Evolutionary conservation across 2,329 filamentous ascomycete genomes (phyloP).

Genomic region (Trichoderma citrinoviride): DNA sequence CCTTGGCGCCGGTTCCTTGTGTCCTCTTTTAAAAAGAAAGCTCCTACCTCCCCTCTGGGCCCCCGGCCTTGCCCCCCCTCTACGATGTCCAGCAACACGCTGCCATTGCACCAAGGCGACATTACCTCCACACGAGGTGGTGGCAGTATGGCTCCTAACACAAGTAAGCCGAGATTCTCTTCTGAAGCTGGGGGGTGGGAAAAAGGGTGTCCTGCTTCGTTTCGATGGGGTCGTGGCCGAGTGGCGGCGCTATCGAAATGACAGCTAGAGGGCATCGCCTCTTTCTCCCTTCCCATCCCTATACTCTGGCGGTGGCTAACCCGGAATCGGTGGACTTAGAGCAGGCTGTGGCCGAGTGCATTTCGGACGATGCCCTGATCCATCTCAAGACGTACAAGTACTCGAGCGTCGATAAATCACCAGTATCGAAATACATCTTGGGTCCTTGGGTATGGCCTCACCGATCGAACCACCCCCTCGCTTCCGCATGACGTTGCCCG

Average conservation of each 20-base stretch:
- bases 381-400: slow-evolving; percentile 97
- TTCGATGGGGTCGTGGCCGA: not conserved
- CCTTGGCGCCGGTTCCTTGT: not conserved
- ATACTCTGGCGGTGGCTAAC: slow-evolving; percentile 1
- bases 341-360: slow-evolving; percentile 63
- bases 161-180: slow-evolving; percentile 29
- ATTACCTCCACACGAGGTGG: slow-evolving; percentile 28
- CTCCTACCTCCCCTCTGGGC: slow-evolving; percentile 13
- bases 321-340: slow-evolving; percentile 27
- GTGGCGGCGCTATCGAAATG: slow-evolving; percentile 1
- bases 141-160: slow-evolving; percentile 37
- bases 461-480: not conserved
- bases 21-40: slow-evolving; percentile 3
- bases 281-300: not conserved
- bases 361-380: slow-evolving; percentile 86
- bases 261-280: slow-evolving; percentile 11
- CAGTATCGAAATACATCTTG: slow-evolving; percentile 88
- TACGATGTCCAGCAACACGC: slow-evolving; percentile 35
- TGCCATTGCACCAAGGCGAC: slow-evolving; percentile 34
- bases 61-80: slow-evolving; percentile 21
- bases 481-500: slow-evolving; percentile 10
- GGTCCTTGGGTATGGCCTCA: slow-evolving; percentile 77
- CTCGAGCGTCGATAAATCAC: slow-evolving; percentile 93
- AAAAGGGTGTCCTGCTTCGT: not conserved
- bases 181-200: not conserved